Conservation (phyloP, 768 basidiomycete species). For the Amanita muscaria region DNA sequence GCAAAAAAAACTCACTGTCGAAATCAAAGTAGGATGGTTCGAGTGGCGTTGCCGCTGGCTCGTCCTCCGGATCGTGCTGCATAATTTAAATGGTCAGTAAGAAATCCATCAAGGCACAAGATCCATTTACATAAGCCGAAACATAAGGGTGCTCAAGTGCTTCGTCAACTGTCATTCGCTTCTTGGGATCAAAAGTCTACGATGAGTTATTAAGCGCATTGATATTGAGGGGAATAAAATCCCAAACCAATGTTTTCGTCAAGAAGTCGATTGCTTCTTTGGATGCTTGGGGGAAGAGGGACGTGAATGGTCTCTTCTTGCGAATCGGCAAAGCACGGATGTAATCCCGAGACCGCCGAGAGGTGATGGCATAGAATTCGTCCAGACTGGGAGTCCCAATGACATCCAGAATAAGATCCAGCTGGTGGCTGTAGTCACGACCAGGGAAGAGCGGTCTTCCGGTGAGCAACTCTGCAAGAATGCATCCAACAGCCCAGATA, state of each 20-base stretch:
- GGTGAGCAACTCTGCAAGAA: constrained; percentile 74
- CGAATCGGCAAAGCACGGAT: constrained; percentile 80
- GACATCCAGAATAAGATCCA: constrained; percentile 81
- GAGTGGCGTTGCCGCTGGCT: constrained; percentile 73
- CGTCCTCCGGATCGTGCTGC: constrained; percentile 84
- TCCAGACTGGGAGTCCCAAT: constrained; percentile 85
- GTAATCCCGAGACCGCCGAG: constrained; percentile 77
- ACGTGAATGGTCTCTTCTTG: constrained; percentile 60
- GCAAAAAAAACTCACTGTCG: constrained; percentile 51
- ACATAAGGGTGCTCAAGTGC: constrained; percentile 80
- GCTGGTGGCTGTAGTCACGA: constrained; percentile 80
- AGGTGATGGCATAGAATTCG: constrained; percentile 87
- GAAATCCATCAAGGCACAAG: background rate
- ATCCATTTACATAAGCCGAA: constrained; percentile 51
- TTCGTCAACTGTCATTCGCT: constrained; percentile 74
- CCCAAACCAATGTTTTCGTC: constrained; percentile 54
- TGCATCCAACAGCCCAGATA: constrained; percentile 68
- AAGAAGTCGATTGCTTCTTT: constrained; percentile 66
- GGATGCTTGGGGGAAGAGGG: constrained; percentile 72
- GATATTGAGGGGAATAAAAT: background rate
- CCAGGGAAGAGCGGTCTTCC: constrained; percentile 85
- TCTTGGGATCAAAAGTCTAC: constrained; percentile 83
- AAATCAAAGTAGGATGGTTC: constrained; percentile 87
- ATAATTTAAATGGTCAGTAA: constrained; percentile 8
- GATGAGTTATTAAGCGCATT: no score